Conservation (phyloP, 805 yeast species). For the Ogataea nakhonphanomensis region DNA sequence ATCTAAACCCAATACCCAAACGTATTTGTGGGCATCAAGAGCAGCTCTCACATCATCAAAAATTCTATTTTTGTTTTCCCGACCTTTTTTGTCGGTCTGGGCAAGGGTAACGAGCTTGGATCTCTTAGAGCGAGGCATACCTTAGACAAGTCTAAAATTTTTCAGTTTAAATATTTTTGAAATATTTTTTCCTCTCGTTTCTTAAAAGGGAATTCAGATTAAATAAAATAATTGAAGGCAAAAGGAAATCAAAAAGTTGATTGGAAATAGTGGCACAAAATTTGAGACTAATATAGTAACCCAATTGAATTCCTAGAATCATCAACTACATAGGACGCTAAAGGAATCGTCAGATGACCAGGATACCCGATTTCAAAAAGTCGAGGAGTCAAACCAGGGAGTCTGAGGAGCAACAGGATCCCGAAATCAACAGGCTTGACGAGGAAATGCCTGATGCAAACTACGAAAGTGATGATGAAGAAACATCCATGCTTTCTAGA, state of each 20-base stretch:
- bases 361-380: constrained; percentile 8
- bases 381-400: constrained; percentile 3
- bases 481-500: constrained; percentile 32
- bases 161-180: constrained; percentile 7
- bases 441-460: constrained; percentile 27
- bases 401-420: constrained; percentile 7
- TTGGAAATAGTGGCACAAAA: too few species aligned
- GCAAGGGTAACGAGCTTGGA: constrained; percentile 94
- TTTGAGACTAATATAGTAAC: too few species aligned
- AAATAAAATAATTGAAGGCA: constrained; percentile 7
- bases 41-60: constrained; percentile 87
- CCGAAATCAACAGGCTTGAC: constrained; percentile 23
- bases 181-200: constrained; percentile 15
- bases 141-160: constrained; percentile 14
- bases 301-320: neutral
- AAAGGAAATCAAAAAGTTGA: constrained; percentile 11
- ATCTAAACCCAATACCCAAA: constrained; percentile 82
- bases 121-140: constrained; percentile 96
- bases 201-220: constrained; percentile 13
- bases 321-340: neutral
- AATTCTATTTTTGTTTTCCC: constrained; percentile 84
- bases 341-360: constrained; percentile 2
- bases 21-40: constrained; percentile 71
- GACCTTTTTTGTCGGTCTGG: constrained; percentile 93
- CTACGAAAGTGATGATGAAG: constrained; percentile 25